A percentile compares a stretch with the other conserved stretches of the same genome.
These are phyloP conservation scores for Cajanus cajan DNA, from an alignment of 306 rosid species.

Conservation along the genomic window DNA sequence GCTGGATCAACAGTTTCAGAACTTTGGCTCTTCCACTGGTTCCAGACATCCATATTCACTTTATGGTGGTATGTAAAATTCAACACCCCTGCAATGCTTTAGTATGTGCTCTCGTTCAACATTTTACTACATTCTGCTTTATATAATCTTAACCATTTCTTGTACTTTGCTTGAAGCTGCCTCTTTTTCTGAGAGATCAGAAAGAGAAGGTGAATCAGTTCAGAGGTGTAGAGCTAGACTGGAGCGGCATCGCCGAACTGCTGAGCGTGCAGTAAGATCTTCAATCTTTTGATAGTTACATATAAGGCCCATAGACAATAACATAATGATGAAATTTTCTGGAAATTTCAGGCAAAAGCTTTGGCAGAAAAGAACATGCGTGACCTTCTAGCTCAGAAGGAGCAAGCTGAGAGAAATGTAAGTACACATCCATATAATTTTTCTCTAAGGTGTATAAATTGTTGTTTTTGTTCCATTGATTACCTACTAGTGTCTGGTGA, in stretches of 20 bases:
- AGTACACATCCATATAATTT: neutral
- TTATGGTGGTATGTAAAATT: slow-evolving; percentile 10
- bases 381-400: slow-evolving; percentile 11
- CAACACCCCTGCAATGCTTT: neutral
- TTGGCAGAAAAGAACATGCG: slow-evolving; percentile 14
- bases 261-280: slow-evolving; percentile 12
- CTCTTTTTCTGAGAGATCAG: neutral
- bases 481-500: neutral
- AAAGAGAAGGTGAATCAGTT: slow-evolving; percentile 4
- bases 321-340: neutral
- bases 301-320: neutral
- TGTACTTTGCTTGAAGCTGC: neutral
- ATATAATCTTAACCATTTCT: neutral
- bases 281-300: neutral
- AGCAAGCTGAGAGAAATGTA: slow-evolving; percentile 5
- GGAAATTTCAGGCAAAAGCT: slow-evolving; percentile 4
- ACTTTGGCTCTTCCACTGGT: neutral
- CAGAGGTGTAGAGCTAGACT: slow-evolving; percentile 12
- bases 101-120: neutral
- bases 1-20: neutral
- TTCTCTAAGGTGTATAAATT: neutral
- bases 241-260: slow-evolving; percentile 4
- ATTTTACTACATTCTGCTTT: neutral
- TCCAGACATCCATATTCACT: slow-evolving; percentile 10
- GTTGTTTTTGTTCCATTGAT: neutral